These are phyloP conservation scores for Phytophthora melonis DNA, from an alignment of 352 stramenopile species.

Conservation along the genomic window DNA sequence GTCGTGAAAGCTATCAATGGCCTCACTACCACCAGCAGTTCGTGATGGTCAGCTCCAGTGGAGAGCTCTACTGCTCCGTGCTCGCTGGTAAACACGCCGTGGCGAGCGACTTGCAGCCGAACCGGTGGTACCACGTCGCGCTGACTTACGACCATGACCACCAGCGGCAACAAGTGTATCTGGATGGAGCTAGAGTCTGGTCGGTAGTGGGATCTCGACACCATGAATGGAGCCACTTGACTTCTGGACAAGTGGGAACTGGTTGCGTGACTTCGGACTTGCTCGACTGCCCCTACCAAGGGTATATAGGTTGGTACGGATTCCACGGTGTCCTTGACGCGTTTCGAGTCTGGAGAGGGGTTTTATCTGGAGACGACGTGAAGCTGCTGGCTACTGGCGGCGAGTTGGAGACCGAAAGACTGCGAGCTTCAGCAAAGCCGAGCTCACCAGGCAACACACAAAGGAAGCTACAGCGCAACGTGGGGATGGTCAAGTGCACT, in stretches of 20 bases:
- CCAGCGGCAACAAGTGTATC: constrained; percentile 22
- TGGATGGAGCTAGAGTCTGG: constrained; percentile 22
- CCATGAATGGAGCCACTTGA: constrained; percentile 13
- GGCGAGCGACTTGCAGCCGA: constrained; percentile 21
- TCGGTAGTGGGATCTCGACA: neutral
- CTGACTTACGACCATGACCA: constrained; percentile 35
- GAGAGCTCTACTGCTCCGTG: constrained; percentile 45
- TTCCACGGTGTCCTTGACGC: no score
- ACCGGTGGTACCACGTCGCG: constrained; percentile 52
- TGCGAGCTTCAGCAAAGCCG: no score
- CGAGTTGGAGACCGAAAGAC: no score
- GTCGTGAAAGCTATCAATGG: neutral
- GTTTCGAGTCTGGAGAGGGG: no score
- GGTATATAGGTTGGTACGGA: neutral
- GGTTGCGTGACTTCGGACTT: constrained; percentile 26
- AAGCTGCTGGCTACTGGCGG: no score
- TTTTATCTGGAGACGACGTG: no score
- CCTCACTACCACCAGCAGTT: constrained; percentile 31
- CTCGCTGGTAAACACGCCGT: constrained; percentile 19
- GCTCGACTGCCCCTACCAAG: neutral
- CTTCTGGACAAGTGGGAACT: constrained; percentile 28
- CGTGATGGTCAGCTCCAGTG: constrained; percentile 28
- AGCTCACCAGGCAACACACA: no score
- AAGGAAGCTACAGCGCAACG: no score
- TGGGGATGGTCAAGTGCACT: no score